phyloP scores from a whole-genome alignment of 2,329 filamentous ascomycete species.

The Epichloe festucae region DNA sequence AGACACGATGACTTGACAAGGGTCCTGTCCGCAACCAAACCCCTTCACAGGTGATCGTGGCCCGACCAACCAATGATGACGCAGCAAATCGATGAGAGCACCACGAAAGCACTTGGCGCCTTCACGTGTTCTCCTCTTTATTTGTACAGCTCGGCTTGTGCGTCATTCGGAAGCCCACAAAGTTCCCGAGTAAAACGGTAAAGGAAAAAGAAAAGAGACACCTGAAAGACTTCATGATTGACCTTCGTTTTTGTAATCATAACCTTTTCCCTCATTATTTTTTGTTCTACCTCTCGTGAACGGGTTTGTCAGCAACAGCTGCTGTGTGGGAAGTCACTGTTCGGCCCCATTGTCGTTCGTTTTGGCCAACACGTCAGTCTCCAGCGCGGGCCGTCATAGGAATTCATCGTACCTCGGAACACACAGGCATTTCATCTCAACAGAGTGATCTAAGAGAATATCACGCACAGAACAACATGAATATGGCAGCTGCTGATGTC shows the following conservation, averaged over 20 bases:
- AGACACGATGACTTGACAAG: too few relatives aligned
- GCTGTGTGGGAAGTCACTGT: neutral
- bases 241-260: too few relatives aligned
- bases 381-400: too few relatives aligned
- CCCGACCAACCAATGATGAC: neutral
- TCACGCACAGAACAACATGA: neutral
- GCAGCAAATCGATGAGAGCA: neutral
- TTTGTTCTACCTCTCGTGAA: neutral
- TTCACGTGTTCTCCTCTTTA: neutral
- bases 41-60: too few relatives aligned
- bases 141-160: neutral
- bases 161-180: neutral
- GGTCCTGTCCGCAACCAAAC: too few relatives aligned
- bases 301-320: neutral
- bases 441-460: neutral
- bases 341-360: neutral
- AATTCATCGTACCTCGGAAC: neutral
- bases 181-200: neutral
- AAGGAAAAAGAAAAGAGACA: neutral
- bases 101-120: neutral
- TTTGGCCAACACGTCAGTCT: neutral
- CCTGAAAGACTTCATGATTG: too few relatives aligned
- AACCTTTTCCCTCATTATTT: too few relatives aligned
- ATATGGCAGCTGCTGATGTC: conserved; percentile 1
- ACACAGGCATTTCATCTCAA: neutral